Evolutionary conservation across 306 rosid species (phyloP).

Genomic region (Acacia acuminata): DNA sequence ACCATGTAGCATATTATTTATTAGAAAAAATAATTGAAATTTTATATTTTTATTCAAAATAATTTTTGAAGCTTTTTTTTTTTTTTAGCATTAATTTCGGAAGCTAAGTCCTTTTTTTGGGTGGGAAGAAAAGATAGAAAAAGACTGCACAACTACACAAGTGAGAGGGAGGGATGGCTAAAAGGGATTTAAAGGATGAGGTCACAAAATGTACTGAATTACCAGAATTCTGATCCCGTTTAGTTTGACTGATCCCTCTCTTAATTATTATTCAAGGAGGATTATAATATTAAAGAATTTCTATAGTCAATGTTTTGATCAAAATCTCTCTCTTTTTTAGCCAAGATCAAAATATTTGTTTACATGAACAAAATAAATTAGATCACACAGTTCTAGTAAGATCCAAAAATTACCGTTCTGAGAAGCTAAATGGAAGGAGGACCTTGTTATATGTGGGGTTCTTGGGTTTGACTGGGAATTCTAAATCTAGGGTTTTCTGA

Average conservation of each 20-base stretch:
- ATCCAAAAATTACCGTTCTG: neutral
- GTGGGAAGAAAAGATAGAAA: too few relatives aligned
- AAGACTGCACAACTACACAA: neutral
- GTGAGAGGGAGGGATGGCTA: neutral
- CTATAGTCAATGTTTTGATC: neutral
- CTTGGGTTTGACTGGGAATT: constrained; percentile 32
- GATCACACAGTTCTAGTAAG: neutral
- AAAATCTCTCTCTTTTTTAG: neutral
- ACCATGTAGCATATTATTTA: neutral
- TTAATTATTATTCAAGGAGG: neutral
- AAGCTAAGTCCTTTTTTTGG: too few relatives aligned
- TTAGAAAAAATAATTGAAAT: neutral
- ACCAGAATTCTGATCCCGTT: neutral
- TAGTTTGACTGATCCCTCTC: neutral
- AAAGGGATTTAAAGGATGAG: neutral
- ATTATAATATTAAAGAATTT: neutral
- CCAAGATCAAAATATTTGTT: neutral
- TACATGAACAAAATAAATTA: neutral
- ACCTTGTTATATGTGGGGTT: neutral
- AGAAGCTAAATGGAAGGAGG: neutral
- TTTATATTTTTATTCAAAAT: neutral
- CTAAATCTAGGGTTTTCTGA: constrained; percentile 7
- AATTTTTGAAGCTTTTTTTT: too few relatives aligned
- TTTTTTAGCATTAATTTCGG: too few relatives aligned
- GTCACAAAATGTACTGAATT: too few relatives aligned